These are phyloP conservation scores for Graphilbum fragrans DNA, from an alignment of 2,329 filamentous ascomycete genomes.

Conservation along the genomic window DNA sequence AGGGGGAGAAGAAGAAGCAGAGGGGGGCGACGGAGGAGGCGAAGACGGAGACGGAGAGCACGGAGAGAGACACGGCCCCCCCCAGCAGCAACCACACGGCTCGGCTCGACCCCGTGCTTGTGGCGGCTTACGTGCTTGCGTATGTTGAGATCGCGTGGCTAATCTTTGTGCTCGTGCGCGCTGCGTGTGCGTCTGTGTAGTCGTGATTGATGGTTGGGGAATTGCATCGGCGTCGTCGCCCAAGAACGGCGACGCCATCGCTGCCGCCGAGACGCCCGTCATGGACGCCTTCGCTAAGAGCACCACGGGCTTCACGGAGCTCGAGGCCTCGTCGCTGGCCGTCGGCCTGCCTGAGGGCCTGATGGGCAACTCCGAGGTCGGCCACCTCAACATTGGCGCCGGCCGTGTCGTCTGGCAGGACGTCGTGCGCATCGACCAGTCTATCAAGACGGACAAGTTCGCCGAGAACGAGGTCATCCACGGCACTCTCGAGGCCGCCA, in stretches of 20 bases:
- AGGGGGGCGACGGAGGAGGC: neutral
- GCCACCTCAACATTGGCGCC: conserved; percentile 96
- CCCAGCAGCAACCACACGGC: neutral
- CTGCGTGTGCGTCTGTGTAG: conserved; percentile 28
- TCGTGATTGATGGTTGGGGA: conserved; percentile 99
- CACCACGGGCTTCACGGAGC: conserved; percentile 74
- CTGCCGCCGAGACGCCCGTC: conserved; percentile 79
- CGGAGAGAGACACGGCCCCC: neutral
- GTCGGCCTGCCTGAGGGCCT: conserved; percentile 92
- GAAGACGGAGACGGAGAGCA: neutral
- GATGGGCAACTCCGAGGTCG: conserved; percentile 99
- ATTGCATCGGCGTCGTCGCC: conserved; percentile 69
- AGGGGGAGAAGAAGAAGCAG: conserved; percentile 14
- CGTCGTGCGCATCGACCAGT: conserved; percentile 89
- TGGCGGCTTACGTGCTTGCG: conserved; percentile 37
- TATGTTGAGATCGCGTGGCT: conserved; percentile 48
- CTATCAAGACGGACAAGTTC: conserved; percentile 75
- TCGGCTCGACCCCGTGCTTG: conserved; percentile 24
- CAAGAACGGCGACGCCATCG: conserved; percentile 87
- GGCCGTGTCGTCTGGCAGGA: conserved; percentile 98
- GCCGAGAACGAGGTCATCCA: conserved; percentile 66
- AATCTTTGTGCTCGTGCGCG: conserved; percentile 40
- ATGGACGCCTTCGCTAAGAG: conserved; percentile 88
- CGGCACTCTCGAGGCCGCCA: conserved; percentile 64
- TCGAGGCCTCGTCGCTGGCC: conserved; percentile 91